A percentile compares a stretch with the other conserved stretches of the same genome.
Evolutionary conservation across 2,329 filamentous ascomycete species (phyloP).

Genomic region (Ascosphaera aggregata): DNA sequence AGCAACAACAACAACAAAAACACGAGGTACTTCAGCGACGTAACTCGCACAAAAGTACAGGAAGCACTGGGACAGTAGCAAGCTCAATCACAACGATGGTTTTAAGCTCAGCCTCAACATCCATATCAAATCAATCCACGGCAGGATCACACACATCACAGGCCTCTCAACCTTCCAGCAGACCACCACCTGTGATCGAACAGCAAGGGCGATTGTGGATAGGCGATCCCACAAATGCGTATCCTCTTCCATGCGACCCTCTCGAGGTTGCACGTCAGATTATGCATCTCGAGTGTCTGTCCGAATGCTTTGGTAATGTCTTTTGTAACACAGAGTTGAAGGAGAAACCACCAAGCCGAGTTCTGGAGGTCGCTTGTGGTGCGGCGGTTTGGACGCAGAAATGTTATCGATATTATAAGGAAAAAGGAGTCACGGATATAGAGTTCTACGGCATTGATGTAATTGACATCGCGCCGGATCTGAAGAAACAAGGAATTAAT

Average conservation of each 20-base stretch:
- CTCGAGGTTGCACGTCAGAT: slow-evolving; percentile 70
- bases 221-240: slow-evolving; percentile 45
- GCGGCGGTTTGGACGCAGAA: slow-evolving; percentile 75
- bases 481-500: slow-evolving; percentile 49
- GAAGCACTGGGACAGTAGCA: too few species aligned
- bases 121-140: too few species aligned
- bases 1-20: too few species aligned
- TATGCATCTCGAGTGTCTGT: slow-evolving; percentile 52
- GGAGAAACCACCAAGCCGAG: slow-evolving; percentile 45
- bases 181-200: slow-evolving; percentile 45
- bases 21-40: too few species aligned
- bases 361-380: slow-evolving; percentile 74
- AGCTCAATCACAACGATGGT: too few species aligned
- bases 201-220: slow-evolving; percentile 68
- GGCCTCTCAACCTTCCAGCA: too few species aligned
- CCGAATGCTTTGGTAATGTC: slow-evolving; percentile 61
- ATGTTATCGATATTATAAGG: slow-evolving; percentile 58
- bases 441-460: slow-evolving; percentile 69
- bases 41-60: too few species aligned
- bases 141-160: too few species aligned
- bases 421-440: slow-evolving; percentile 42
- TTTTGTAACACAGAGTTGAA: slow-evolving; percentile 47
- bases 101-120: too few species aligned
- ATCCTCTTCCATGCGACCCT: slow-evolving; percentile 76
- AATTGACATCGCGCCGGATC: slow-evolving; percentile 42